Conservation (phyloP, 352 stramenopile genomes). For the Pythium diclinum region DNA sequence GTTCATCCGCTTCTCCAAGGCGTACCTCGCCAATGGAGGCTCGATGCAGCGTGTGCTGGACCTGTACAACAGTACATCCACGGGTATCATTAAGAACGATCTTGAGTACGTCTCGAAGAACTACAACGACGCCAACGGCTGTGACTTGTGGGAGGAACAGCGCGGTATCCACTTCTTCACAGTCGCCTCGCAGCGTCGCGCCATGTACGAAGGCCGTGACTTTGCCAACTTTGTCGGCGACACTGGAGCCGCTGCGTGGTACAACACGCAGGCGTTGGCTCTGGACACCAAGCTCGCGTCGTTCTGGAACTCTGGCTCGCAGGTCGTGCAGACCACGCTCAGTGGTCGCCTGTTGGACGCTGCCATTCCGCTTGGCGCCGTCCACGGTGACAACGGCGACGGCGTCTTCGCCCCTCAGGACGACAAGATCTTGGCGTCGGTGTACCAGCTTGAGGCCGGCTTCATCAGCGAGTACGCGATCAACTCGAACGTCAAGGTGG, state of each 20-base stretch:
- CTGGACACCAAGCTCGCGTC: conserved; percentile 21
- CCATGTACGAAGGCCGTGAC: conserved; percentile 25
- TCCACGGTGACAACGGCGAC: conserved; percentile 28
- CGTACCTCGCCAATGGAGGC: conserved; percentile 25
- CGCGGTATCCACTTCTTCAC: conserved; percentile 30
- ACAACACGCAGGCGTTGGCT: too few species aligned
- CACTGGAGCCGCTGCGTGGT: too few species aligned
- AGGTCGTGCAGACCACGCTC: conserved; percentile 22
- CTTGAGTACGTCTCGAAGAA: conserved; percentile 25
- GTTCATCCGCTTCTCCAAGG: conserved; percentile 29
- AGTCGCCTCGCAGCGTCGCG: conserved; percentile 24
- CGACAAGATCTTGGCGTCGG: conserved; percentile 18
- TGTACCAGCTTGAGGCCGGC: conserved; percentile 25
- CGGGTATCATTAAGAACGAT: conserved; percentile 26
- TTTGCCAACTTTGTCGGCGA: conserved; percentile 13
- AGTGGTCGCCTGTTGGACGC: conserved; percentile 24
- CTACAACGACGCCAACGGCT: conserved; percentile 28
- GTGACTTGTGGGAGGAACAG: conserved; percentile 27
- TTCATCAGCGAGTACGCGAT: conserved; percentile 31
- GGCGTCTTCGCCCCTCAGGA: conserved; percentile 25
- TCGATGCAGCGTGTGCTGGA: conserved; percentile 12
- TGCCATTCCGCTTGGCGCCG: conserved; percentile 18
- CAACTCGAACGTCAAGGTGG: conserved; percentile 16
- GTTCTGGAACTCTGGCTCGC: conserved; percentile 28
- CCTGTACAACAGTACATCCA: conserved; percentile 30